These are phyloP conservation scores for Apiospora saccharicola DNA, from an alignment of 2,329 filamentous ascomycete species.

Conservation along the genomic window DNA sequence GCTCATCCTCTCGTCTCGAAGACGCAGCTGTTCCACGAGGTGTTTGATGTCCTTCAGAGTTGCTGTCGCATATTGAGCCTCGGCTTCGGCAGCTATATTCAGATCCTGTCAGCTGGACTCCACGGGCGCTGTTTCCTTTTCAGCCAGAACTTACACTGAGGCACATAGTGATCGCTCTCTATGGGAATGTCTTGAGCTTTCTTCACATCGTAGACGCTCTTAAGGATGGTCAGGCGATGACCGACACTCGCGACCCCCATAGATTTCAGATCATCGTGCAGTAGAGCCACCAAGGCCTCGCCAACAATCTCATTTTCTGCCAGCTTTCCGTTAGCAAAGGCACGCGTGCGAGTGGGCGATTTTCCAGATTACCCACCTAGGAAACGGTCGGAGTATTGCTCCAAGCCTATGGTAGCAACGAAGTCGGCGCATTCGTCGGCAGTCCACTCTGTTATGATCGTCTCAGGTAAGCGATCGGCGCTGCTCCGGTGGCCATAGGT, in stretches of 20 bases:
- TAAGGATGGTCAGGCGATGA: slow-evolving; percentile 92
- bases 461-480: slow-evolving; percentile 73
- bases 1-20: slow-evolving; percentile 89
- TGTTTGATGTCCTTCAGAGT: slow-evolving; percentile 93
- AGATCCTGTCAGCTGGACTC: neutral
- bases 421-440: slow-evolving; percentile 92
- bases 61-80: slow-evolving; percentile 83
- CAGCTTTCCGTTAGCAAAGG: slow-evolving; percentile 21
- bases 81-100: slow-evolving; percentile 81
- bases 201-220: slow-evolving; percentile 96
- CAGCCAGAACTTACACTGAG: slow-evolving; percentile 73
- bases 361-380: slow-evolving; percentile 68
- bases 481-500: slow-evolving; percentile 74
- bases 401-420: slow-evolving; percentile 77
- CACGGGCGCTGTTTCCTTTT: neutral
- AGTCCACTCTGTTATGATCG: slow-evolving; percentile 81
- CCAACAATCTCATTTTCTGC: slow-evolving; percentile 93
- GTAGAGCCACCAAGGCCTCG: slow-evolving; percentile 85
- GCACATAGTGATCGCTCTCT: slow-evolving; percentile 92
- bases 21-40: slow-evolving; percentile 85
- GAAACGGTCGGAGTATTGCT: slow-evolving; percentile 84
- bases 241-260: slow-evolving; percentile 94
- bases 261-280: slow-evolving; percentile 92
- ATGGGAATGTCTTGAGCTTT: slow-evolving; percentile 90
- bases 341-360: neutral